Base-by-base conservation (phyloP, 2,329 filamentous ascomycete genomes). In the Exophiala xenobiotica region DNA sequence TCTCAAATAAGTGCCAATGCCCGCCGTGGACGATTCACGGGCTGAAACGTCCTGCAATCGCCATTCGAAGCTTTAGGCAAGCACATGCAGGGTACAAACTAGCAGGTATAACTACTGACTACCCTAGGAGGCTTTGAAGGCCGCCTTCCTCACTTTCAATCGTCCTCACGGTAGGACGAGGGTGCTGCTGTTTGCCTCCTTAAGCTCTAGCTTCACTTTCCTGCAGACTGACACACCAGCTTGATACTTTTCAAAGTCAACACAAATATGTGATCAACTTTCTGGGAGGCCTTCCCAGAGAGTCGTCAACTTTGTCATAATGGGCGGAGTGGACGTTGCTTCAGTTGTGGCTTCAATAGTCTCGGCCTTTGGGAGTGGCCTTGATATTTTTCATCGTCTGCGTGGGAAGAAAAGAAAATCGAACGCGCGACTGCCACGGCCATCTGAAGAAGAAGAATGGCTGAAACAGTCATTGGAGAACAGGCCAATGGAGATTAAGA, bases 291-390 rank as follows among this genome's bases (percentile, higher is more conserved):
- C n/a, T 14, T 33, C 29, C 11, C 29, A 33, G 29, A 11, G 16
- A 14, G 29, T 33, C 20, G 14, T 40, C 12, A 14, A 12, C 38
- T n/a, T 22, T 20, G 29, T 31, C 40, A 49, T 18, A 11, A 59
- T 60, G 56, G 51, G 54, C 45, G 43, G 40, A 26, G 48, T 59
- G 29, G 59, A 61, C 23, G 60, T 63, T 9, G 51, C 57, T 22
- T 54, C 53, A 9, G 53, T 62, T n/a, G 51, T 63, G 33, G 49
- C 47, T 9, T 61, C 58, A 14, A 62, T 63, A 35, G 42, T 63
- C n/a, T 53, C 55, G 6, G 61, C 61, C 14, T 59, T 62, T 27
- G 51, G 50, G 14, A 61, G 51, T 51, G 57, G 61, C 18, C 41
- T 57, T 33, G 48, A 53, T 20, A 35, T 63, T 7, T 59, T 62